These are phyloP conservation scores for Ogataea paraovalis DNA, from an alignment of 805 yeast genomes.

Conservation along the genomic window DNA sequence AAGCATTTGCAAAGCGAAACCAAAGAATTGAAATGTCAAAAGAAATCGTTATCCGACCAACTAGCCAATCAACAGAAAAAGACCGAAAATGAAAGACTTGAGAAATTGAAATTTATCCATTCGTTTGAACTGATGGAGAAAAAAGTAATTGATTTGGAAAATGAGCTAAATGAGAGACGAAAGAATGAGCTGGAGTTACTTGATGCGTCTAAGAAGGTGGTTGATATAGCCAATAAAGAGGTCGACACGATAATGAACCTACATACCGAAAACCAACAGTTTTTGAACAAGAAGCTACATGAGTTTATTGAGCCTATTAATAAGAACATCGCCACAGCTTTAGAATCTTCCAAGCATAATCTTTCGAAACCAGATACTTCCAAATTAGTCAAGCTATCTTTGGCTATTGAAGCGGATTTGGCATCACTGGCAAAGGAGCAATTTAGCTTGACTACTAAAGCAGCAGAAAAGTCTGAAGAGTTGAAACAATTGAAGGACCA, in stretches of 20 bases:
- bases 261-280: conserved; percentile 11
- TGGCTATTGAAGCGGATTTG: conserved; percentile 2
- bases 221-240: conserved; percentile 29
- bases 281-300: conserved; percentile 15
- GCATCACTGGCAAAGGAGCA: conserved; percentile 8
- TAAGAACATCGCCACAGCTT: conserved; percentile 7
- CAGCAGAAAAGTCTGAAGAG: conserved; percentile 11
- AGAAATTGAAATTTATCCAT: conserved; percentile 19
- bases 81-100: conserved; percentile 17
- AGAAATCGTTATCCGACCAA: conserved; percentile 37
- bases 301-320: conserved; percentile 13
- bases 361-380: neutral
- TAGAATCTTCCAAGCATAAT: neutral
- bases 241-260: conserved; percentile 20
- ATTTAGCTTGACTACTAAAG: neutral
- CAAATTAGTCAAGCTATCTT: neutral
- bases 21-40: conserved; percentile 41
- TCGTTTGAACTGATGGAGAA: conserved; percentile 26
- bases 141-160: conserved; percentile 30
- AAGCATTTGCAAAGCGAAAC: conserved; percentile 48
- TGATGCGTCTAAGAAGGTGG: conserved; percentile 12
- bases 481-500: conserved; percentile 8
- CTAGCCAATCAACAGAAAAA: conserved; percentile 24
- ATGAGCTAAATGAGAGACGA: conserved; percentile 25
- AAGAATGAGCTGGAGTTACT: conserved; percentile 12